Evolutionary conservation across 2,329 filamentous ascomycete species (phyloP), one percentile per base, ranked within the genome.

Genomic region (Aspergillus melleus): DNA sequence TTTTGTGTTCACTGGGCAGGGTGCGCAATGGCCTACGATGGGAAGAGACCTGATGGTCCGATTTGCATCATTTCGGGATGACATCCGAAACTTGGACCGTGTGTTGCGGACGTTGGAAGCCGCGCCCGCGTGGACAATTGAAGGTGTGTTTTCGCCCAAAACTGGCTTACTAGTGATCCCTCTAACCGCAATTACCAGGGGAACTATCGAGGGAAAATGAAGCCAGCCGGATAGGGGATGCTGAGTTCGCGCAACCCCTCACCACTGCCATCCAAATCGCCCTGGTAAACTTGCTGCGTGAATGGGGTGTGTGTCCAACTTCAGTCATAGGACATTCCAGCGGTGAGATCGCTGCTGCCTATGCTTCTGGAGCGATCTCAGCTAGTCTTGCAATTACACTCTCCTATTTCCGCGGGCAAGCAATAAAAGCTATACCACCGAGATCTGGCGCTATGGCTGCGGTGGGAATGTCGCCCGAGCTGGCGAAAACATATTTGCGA

Each of bases 281-380:
- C 9, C 54, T 78, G 0, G 64, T 73, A 1, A 67, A 74, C 20
- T 53, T 76, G 2, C 66, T 76, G 1, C 22, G 20, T 0, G 12
- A 49, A 1, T 70, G 65, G 66, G 68, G 66, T 1, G 59, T 76
- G 6, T 22, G 29, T 0, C 69, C 73, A 10, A 14, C 53, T 0
- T 54, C 63, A 1, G 70, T 74, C 4, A 59, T 76, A 0, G 74
- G 75, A 0, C 74, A 77, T 55, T 75, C 73, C 0, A 68, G 63
- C 12, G 75, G 75, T 1, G 75, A 77, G 59, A 76, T 77, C 42
- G 72, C 67, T 1, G 73, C 74, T 2, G 74, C 74, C 0, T 77
- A 74, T 61, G 70, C 72, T 3, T 64, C 68, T 0, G 67, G 70
- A 1, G 65, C 66, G 2, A 64, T 70, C 6, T 56, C 64, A 0